Percentiles rank a stretch among this genome's conserved stretches.
Conservation (phyloP, 805 yeast species). For the Yamadazyma kitorensis region DNA sequence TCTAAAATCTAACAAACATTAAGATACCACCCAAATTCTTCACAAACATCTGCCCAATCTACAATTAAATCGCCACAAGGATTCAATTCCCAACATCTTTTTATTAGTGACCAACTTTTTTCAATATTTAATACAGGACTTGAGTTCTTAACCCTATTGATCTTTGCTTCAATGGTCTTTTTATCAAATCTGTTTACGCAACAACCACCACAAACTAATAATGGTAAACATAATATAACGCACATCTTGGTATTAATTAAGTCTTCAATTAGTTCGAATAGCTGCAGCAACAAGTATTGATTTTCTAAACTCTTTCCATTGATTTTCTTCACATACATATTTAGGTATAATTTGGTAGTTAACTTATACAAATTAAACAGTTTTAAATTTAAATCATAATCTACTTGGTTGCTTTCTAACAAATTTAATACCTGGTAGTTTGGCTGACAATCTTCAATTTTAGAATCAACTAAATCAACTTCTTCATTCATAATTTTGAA, state of each 20-base stretch:
- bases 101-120: slow-evolving; percentile 15
- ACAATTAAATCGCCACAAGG: slow-evolving; percentile 13
- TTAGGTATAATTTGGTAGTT: slow-evolving; percentile 6
- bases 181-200: slow-evolving; percentile 20
- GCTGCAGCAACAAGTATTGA: slow-evolving; percentile 5
- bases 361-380: slow-evolving; percentile 5
- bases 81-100: slow-evolving; percentile 20
- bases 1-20: slow-evolving; percentile 11
- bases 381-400: neutral
- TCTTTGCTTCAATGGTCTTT: slow-evolving; percentile 14
- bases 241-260: slow-evolving; percentile 11
- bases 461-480: slow-evolving; percentile 1
- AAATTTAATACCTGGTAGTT: slow-evolving; percentile 2
- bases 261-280: slow-evolving; percentile 6
- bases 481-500: neutral
- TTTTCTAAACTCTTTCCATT: slow-evolving; percentile 6
- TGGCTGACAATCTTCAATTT: slow-evolving; percentile 7
- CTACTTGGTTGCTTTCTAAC: neutral
- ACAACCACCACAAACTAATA: slow-evolving; percentile 25
- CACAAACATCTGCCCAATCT: slow-evolving; percentile 26
- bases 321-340: slow-evolving; percentile 5
- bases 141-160: slow-evolving; percentile 10
- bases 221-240: slow-evolving; percentile 17
- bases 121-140: slow-evolving; percentile 19
- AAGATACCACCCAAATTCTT: slow-evolving; percentile 23